A percentile compares a stretch with the other conserved stretches of the same genome.
Conservation (phyloP, 139 green algal genomes). For the Closterium sp. region DNA sequence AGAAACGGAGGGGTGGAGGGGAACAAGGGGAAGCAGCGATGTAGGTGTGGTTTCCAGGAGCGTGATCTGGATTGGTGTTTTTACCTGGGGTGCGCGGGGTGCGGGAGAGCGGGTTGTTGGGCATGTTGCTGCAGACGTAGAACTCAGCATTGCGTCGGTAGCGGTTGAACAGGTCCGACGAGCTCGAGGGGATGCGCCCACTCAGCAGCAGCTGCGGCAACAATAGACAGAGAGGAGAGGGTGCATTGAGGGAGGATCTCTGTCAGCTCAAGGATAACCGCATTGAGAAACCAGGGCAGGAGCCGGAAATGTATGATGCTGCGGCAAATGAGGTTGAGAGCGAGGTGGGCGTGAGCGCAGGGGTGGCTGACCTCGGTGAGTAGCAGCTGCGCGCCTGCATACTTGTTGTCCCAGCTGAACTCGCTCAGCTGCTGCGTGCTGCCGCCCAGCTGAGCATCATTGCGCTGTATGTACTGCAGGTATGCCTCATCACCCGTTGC, state of each 20-base stretch:
- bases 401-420: constrained; percentile 47
- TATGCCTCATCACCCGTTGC: constrained; percentile 12
- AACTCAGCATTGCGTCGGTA: too few relatives aligned
- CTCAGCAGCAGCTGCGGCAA: background rate
- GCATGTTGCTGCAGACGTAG: too few relatives aligned
- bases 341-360: too few relatives aligned
- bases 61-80: too few relatives aligned
- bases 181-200: too few relatives aligned
- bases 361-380: constrained; percentile 3
- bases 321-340: background rate
- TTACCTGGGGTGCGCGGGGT: too few relatives aligned
- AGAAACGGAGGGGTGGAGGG: too few relatives aligned
- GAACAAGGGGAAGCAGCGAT: too few relatives aligned
- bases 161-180: too few relatives aligned
- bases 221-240: background rate
- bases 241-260: background rate
- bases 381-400: constrained; percentile 17
- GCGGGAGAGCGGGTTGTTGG: too few relatives aligned
- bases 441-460: constrained; percentile 1
- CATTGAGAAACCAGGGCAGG: background rate
- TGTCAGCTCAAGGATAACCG: background rate
- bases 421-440: constrained; percentile 2
- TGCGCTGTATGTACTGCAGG: constrained; percentile 9
- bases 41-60: too few relatives aligned
- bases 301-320: background rate